Conservation (phyloP, 306 rosid species). For the Prunus dulcis region DNA sequence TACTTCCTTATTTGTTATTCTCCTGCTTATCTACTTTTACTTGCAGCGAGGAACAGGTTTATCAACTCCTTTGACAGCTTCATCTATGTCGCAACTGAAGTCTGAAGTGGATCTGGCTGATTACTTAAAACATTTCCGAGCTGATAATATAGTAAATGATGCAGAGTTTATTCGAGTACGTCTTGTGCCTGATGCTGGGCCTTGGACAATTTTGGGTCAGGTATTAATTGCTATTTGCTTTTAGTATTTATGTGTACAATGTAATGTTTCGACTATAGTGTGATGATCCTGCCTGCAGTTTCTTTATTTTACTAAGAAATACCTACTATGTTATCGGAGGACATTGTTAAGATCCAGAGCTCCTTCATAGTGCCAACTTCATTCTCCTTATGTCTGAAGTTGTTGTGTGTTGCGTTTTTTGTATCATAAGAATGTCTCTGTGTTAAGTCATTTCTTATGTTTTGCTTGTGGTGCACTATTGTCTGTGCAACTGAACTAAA, state of each 20-base stretch:
- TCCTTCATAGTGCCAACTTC: not conserved
- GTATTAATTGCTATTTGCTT: conserved; percentile 37
- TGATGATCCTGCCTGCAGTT: not conserved
- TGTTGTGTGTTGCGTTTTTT: not conserved
- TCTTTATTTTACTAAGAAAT: not conserved
- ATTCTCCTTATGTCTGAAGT: not conserved
- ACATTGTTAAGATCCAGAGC: not conserved
- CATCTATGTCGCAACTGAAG: conserved; percentile 79
- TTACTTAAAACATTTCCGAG: conserved; percentile 79
- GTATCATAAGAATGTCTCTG: not conserved
- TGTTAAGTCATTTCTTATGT: conserved; percentile 2
- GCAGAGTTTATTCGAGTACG: conserved; percentile 82
- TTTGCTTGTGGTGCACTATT: conserved; percentile 20
- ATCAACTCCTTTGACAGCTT: conserved; percentile 82
- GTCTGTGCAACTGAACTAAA: conserved; percentile 19
- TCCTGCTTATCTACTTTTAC: conserved; percentile 16
- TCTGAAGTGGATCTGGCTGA: conserved; percentile 58
- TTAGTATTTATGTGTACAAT: conserved; percentile 15
- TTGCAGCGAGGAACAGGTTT: conserved; percentile 97
- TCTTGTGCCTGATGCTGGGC: conserved; percentile 78
- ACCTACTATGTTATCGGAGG: conserved; percentile 8
- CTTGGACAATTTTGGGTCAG: conserved; percentile 96
- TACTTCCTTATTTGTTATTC: conserved; percentile 16
- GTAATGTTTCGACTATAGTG: conserved; percentile 10
- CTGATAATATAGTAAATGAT: conserved; percentile 88